Evolutionary conservation across 2,329 filamentous ascomycete species (phyloP).

Genomic region (Microsporum ferrugineum): DNA sequence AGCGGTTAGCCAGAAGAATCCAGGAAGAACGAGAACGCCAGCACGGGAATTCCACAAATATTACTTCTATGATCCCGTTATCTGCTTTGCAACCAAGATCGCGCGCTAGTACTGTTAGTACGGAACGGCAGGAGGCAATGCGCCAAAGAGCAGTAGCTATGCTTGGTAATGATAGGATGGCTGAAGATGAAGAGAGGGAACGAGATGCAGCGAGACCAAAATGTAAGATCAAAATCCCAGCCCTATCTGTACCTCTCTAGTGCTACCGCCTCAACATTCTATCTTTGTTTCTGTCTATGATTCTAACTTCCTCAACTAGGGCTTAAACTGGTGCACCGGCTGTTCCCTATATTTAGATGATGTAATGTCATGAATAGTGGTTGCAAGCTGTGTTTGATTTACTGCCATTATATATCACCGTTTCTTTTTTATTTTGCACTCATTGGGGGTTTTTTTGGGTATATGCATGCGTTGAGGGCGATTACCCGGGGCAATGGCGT

Average conservation of each 20-base stretch:
- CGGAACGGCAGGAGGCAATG: conserved; percentile 11
- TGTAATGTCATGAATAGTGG: not conserved
- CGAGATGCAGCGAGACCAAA: conserved; percentile 13
- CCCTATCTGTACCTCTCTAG: too few relatives aligned
- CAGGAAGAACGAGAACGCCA: not conserved
- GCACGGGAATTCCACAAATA: not conserved
- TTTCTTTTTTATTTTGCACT: not conserved
- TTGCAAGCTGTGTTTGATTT: not conserved
- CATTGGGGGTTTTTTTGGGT: not conserved
- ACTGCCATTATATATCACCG: not conserved
- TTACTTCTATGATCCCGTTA: not conserved
- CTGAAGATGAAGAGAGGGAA: conserved; percentile 16
- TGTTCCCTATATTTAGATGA: conserved; percentile 12
- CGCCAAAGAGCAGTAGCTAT: conserved; percentile 14
- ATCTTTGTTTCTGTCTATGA: not conserved
- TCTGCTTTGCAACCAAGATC: not conserved
- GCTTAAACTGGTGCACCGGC: conserved; percentile 10
- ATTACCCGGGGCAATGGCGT: not conserved
- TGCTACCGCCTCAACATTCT: not conserved
- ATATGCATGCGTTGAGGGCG: not conserved
- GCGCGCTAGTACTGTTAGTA: not conserved
- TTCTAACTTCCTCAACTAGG: conserved; percentile 8
- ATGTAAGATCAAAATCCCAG: conserved; percentile 13
- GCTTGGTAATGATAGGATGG: conserved; percentile 9
- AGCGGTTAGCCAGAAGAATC: conserved; percentile 42